These are phyloP conservation scores for Xylariaceae sp. DNA, from an alignment of 2,329 filamentous ascomycete species.

Conservation along the genomic window DNA sequence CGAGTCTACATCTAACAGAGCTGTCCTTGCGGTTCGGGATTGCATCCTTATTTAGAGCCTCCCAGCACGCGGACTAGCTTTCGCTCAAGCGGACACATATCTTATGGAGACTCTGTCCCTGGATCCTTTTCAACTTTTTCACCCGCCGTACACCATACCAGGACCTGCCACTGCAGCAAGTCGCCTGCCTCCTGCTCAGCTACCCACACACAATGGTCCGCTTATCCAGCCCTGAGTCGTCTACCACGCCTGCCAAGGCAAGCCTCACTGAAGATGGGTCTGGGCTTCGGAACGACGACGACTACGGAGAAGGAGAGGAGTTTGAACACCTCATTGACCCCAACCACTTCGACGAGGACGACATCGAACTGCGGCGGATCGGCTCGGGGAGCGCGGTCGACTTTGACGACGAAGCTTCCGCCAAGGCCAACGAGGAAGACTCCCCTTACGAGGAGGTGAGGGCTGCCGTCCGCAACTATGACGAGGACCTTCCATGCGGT, in stretches of 20 bases:
- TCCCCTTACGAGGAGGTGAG: conserved; percentile 61
- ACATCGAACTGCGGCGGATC: conserved; percentile 23
- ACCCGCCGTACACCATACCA: too few relatives aligned
- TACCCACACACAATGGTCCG: conserved; percentile 21
- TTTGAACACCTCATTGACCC: conserved; percentile 51
- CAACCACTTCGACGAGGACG: conserved; percentile 38
- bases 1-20: too few relatives aligned
- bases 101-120: too few relatives aligned
- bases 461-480: conserved; percentile 56
- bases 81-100: too few relatives aligned
- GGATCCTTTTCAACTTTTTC: too few relatives aligned
- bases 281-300: conserved; percentile 26
- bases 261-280: conserved; percentile 23
- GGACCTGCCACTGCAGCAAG: too few relatives aligned
- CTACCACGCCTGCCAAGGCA: conserved; percentile 20
- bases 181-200: conserved; percentile 7
- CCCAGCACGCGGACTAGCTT: too few relatives aligned
- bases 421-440: conserved; percentile 37
- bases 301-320: conserved; percentile 41
- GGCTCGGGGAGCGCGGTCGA: conserved; percentile 13
- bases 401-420: conserved; percentile 20
- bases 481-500: conserved; percentile 58
- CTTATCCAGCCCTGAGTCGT: conserved; percentile 23
- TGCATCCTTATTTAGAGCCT: too few relatives aligned
- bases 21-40: too few relatives aligned